Evolutionary conservation across 371 early-diverging fungal genomes (phyloP).

Genomic region (Lichtheimia corymbifera): DNA sequence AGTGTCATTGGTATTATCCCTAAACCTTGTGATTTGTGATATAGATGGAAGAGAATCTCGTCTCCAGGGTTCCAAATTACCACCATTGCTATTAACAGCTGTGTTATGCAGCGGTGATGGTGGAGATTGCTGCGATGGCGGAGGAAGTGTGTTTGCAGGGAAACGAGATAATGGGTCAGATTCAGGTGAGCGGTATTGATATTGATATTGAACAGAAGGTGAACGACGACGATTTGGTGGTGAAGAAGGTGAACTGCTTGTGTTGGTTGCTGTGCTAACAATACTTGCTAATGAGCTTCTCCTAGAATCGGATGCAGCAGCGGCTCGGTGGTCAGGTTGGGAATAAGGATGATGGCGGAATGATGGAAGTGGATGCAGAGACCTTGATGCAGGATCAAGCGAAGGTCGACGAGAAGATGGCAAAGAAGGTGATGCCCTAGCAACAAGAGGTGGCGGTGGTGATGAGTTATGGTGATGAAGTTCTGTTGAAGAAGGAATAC

Average conservation of each 20-base stretch:
- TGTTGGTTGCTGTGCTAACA: conserved; percentile 24
- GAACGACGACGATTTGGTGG: conserved; percentile 22
- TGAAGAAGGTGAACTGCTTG: conserved; percentile 30
- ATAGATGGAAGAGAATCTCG: conserved; percentile 42
- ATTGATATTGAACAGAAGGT: conserved; percentile 8
- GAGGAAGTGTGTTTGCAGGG: not conserved
- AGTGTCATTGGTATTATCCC: conserved; percentile 3
- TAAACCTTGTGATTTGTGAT: conserved; percentile 29
- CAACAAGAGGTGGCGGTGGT: too few species aligned
- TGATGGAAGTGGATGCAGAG: conserved; percentile 18
- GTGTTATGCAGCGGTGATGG: not conserved
- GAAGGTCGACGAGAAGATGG: conserved; percentile 14
- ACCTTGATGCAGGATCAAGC: conserved; percentile 22
- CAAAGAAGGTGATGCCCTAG: too few species aligned
- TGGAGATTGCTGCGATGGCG: conserved; percentile 15
- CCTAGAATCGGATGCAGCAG: conserved; percentile 27
- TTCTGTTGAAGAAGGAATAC: not conserved
- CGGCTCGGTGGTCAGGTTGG: conserved; percentile 24
- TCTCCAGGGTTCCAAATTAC: conserved; percentile 21
- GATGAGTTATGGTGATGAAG: too few species aligned
- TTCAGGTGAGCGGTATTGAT: conserved; percentile 6
- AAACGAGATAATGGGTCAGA: conserved; percentile 13
- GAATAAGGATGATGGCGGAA: conserved; percentile 31
- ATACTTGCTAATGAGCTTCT: conserved; percentile 37
- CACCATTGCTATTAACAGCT: not conserved